Evolutionary conservation across 2,329 filamentous ascomycete species (phyloP).

Genomic region (Curvularia hawaiiensis): DNA sequence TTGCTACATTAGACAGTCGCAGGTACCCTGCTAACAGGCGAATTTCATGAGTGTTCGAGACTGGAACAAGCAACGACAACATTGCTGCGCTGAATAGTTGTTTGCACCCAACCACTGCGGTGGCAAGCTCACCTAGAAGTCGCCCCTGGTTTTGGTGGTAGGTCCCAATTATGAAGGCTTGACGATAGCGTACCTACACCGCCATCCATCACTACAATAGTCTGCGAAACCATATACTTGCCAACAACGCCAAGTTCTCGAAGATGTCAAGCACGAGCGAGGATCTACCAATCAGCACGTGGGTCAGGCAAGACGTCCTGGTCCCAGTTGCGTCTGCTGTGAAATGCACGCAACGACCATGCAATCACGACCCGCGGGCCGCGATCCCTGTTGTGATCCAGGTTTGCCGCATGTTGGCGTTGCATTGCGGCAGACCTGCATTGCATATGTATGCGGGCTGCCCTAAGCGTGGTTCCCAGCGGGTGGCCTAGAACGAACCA

Average conservation of each 20-base stretch:
- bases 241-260: no score
- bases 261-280: neutral
- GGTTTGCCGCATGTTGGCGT: conserved; percentile 5
- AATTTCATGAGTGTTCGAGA: neutral
- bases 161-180: neutral
- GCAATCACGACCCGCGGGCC: neutral
- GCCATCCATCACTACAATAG: neutral
- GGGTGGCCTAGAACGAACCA: conserved; percentile 18
- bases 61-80: neutral
- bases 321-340: neutral
- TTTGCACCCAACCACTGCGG: neutral
- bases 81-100: neutral
- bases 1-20: conserved; percentile 5
- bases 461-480: conserved; percentile 16
- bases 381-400: conserved; percentile 12
- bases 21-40: neutral
- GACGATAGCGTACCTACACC: neutral
- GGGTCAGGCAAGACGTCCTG: neutral
- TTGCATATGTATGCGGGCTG: neutral
- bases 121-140: neutral
- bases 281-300: neutral
- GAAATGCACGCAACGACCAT: neutral
- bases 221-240: conserved; percentile 12
- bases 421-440: conserved; percentile 7
- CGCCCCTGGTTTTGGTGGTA: neutral